Evolutionary conservation across 148 eudicot genomes (phyloP).

Genomic region (Polygonum aviculare): DNA sequence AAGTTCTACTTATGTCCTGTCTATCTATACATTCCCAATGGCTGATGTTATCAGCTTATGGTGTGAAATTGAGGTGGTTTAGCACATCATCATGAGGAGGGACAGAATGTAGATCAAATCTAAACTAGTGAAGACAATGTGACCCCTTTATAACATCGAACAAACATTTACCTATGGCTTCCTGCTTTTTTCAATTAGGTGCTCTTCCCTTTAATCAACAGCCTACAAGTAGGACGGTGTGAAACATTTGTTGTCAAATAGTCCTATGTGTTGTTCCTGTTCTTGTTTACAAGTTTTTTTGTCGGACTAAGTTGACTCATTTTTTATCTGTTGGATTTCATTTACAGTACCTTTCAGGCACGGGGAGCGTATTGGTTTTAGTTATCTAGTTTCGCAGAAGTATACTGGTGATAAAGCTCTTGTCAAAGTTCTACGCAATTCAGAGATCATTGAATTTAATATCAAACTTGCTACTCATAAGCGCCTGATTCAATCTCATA

Average conservation of each 20-base stretch:
- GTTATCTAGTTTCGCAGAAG: slow-evolving; percentile 43
- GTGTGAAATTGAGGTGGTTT: background rate
- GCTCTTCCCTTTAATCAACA: background rate
- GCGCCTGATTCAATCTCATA: slow-evolving; percentile 38
- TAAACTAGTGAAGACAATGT: background rate
- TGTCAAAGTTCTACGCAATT: slow-evolving; percentile 40
- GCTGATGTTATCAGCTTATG: background rate
- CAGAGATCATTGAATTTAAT: slow-evolving; percentile 27
- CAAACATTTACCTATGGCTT: background rate
- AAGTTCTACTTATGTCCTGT: background rate
- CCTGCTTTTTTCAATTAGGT: background rate
- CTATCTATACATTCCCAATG: background rate
- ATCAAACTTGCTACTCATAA: slow-evolving; percentile 38
- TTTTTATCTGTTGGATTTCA: background rate
- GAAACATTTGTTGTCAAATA: background rate
- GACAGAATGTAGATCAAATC: background rate
- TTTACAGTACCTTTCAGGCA: slow-evolving; percentile 32
- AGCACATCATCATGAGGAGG: background rate
- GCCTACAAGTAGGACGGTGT: background rate
- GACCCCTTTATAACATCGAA: background rate
- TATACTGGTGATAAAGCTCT: slow-evolving; percentile 31
- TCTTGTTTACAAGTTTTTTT: background rate
- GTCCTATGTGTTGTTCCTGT: background rate
- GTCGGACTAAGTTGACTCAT: background rate
- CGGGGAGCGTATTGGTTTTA: slow-evolving; percentile 47